Percentiles rank a stretch among this genome's conserved stretches.
phyloP scores from a whole-genome alignment of 2,329 filamentous ascomycete genomes.

The Ophiostoma himal-ulmi region DNA sequence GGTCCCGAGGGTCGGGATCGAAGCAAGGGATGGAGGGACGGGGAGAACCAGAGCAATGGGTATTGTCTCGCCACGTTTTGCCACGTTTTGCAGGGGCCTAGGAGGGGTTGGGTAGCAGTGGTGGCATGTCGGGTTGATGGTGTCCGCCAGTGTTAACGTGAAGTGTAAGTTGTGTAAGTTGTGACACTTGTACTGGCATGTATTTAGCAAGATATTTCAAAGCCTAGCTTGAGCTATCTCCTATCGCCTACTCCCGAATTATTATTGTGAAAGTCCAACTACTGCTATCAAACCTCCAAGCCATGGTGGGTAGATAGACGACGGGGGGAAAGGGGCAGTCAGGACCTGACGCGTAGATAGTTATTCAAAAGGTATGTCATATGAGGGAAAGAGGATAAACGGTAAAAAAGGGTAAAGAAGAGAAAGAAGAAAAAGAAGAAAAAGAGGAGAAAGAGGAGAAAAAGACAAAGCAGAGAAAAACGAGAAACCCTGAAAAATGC shows the following conservation, averaged over 20 bases:
- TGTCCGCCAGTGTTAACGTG: not conserved
- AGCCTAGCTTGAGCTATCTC: not conserved
- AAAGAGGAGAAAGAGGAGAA: not conserved
- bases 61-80: constrained; percentile 8
- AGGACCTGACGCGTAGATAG: not conserved
- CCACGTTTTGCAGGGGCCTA: constrained; percentile 6
- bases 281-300: not conserved
- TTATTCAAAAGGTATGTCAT: not conserved
- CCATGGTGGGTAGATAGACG: not conserved
- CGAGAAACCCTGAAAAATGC: not conserved
- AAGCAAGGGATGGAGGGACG: constrained; percentile 10
- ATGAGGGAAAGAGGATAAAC: not conserved
- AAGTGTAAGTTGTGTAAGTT: not conserved
- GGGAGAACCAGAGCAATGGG: constrained; percentile 5
- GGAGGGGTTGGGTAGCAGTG: not conserved
- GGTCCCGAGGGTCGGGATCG: constrained; percentile 8
- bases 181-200: too few relatives aligned
- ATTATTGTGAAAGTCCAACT: not conserved
- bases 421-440: not conserved
- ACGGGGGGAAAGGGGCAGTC: not conserved
- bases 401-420: not conserved
- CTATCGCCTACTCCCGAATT: not conserved
- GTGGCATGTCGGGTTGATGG: not conserved
- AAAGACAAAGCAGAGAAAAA: not conserved
- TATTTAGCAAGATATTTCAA: not conserved